A percentile compares a stretch with the other conserved stretches of the same genome.
phyloP scores from a whole-genome alignment of 2,329 filamentous ascomycete genomes.

The Calonectria henricotiae region DNA sequence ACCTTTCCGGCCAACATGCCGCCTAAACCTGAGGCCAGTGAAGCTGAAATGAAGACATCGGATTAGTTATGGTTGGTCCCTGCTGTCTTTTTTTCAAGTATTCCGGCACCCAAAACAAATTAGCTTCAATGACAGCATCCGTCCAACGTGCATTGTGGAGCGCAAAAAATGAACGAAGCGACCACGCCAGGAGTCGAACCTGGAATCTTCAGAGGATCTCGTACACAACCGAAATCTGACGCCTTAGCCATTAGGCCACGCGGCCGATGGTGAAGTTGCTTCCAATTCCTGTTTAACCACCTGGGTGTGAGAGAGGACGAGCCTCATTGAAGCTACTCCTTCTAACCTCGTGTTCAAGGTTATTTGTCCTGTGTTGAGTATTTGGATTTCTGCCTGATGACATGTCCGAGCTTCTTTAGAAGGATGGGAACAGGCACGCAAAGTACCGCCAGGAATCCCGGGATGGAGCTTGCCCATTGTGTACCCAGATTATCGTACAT shows the following conservation, averaged over 20 bases:
- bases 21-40: no score
- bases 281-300: no score
- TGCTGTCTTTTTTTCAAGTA: no score
- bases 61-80: no score
- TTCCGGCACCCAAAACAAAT: no score
- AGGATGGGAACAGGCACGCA: slow-evolving; percentile 46
- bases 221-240: slow-evolving; percentile 12
- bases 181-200: slow-evolving; percentile 20
- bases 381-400: slow-evolving; percentile 41
- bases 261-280: neutral
- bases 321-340: no score
- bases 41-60: no score
- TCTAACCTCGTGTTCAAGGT: no score
- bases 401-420: slow-evolving; percentile 44
- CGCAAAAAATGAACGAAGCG: neutral
- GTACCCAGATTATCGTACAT: slow-evolving; percentile 47
- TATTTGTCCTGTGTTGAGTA: slow-evolving; percentile 30
- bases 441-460: slow-evolving; percentile 42
- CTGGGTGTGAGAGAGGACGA: no score
- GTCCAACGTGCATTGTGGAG: no score
- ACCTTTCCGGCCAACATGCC: neutral
- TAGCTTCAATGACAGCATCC: no score
- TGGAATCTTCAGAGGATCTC: slow-evolving; percentile 20
- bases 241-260: slow-evolving; percentile 19
- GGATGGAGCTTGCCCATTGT: slow-evolving; percentile 43